Evolutionary conservation across 176 grass and related monocot species (phyloP).

Genomic region (Oryza nivara): DNA sequence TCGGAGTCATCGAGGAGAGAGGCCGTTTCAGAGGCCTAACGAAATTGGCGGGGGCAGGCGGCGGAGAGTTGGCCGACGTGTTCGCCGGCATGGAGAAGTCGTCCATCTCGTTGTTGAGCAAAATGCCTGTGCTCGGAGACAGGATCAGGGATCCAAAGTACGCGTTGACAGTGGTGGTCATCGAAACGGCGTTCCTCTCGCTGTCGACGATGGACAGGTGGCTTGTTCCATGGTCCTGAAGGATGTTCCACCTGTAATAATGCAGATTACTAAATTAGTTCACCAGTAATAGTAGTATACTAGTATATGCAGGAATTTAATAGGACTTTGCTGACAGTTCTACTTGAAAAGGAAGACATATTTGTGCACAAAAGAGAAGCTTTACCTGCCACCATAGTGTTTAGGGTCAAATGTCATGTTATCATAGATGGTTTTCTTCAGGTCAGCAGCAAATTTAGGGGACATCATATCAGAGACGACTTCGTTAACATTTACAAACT

Average conservation of each 20-base stretch:
- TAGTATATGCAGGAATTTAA: not conserved
- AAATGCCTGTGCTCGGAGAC: conserved; percentile 74
- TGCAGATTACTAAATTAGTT: not conserved
- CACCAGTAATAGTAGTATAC: not conserved
- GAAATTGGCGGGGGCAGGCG: conserved; percentile 80
- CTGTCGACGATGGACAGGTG: conserved; percentile 76
- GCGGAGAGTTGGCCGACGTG: conserved; percentile 46
- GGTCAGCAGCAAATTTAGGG: conserved; percentile 73
- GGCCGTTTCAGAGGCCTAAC: conserved; percentile 80
- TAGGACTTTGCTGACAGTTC: no score
- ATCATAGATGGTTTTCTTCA: conserved; percentile 85
- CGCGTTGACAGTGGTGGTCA: conserved; percentile 78
- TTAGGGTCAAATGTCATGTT: conserved; percentile 75
- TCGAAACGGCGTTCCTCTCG: conserved; percentile 81
- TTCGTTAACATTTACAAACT: conserved; percentile 64
- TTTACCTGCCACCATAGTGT: conserved; percentile 86
- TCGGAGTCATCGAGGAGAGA: conserved; percentile 82
- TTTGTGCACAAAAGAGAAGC: not conserved
- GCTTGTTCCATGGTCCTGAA: conserved; percentile 86
- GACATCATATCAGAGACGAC: conserved; percentile 86
- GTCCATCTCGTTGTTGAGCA: conserved; percentile 99
- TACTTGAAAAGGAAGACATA: not conserved
- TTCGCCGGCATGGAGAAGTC: conserved; percentile 83
- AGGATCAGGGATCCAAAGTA: conserved; percentile 87
- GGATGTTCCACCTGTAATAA: conserved; percentile 84